These are phyloP conservation scores for Fusarium brachygibbosum DNA, from an alignment of 2,329 filamentous ascomycete genomes.

Conservation along the genomic window DNA sequence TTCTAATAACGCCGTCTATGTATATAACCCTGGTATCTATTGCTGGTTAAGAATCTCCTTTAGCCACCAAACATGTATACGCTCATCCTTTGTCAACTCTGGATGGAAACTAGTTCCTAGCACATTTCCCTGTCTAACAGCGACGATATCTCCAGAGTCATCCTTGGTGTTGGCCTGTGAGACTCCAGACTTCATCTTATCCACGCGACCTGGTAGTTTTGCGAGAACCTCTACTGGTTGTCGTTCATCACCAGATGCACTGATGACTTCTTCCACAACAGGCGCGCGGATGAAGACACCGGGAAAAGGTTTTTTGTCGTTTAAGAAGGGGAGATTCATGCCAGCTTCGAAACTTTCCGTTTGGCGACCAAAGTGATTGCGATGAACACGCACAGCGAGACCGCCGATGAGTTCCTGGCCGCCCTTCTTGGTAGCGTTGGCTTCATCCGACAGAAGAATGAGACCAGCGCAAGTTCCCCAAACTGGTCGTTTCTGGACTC, in stretches of 20 bases:
- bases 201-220: slow-evolving; percentile 59
- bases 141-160: slow-evolving; percentile 82
- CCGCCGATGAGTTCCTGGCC: slow-evolving; percentile 95
- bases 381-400: slow-evolving; percentile 87
- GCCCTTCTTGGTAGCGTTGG: slow-evolving; percentile 88
- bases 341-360: slow-evolving; percentile 89
- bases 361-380: slow-evolving; percentile 96
- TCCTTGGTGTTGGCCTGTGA: slow-evolving; percentile 56
- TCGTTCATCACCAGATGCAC: slow-evolving; percentile 47
- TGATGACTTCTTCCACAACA: slow-evolving; percentile 85
- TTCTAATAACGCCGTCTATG: slow-evolving; percentile 27
- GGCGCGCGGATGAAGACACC: slow-evolving; percentile 96
- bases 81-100: slow-evolving; percentile 86
- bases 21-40: slow-evolving; percentile 22
- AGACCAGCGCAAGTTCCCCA: slow-evolving; percentile 98
- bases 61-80: slow-evolving; percentile 97
- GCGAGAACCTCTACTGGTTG: slow-evolving; percentile 65
- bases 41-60: slow-evolving; percentile 65
- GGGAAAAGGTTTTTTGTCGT: slow-evolving; percentile 66
- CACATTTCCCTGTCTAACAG: slow-evolving; percentile 90
- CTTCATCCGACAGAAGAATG: slow-evolving; percentile 89
- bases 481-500: slow-evolving; percentile 80
- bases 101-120: slow-evolving; percentile 97
- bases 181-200: slow-evolving; percentile 56
- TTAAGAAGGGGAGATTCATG: slow-evolving; percentile 79